These are phyloP conservation scores for Arthrobotrys megalospora DNA, from an alignment of 2,329 filamentous ascomycete species.

Conservation along the genomic window DNA sequence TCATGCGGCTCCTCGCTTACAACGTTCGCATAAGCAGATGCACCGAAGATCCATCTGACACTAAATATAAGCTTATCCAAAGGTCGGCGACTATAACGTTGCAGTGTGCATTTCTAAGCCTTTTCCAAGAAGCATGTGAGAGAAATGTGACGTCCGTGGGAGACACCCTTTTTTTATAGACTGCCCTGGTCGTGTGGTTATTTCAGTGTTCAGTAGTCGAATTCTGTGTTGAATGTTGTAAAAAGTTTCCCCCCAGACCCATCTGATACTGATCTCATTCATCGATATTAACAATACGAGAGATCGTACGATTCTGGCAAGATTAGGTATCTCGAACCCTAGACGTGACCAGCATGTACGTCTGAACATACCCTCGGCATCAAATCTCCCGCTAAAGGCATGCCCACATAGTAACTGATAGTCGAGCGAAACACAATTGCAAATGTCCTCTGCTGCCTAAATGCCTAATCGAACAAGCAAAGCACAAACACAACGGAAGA, in stretches of 20 bases:
- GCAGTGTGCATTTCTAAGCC: conserved; percentile 7
- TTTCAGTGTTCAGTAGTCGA: not conserved
- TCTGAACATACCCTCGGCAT: conserved; percentile 12
- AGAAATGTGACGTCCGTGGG: not conserved
- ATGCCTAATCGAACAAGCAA: conserved; percentile 13
- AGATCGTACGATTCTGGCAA: conserved; percentile 19
- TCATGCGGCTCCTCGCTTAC: conserved; percentile 27
- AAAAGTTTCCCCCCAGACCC: not conserved
- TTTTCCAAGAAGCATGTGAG: not conserved
- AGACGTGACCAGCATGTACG: not conserved
- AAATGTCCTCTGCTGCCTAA: conserved; percentile 48
- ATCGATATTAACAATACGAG: conserved; percentile 46
- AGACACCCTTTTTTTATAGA: not conserved
- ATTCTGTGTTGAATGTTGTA: conserved; percentile 29
- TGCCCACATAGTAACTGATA: conserved; percentile 17
- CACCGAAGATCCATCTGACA: conserved; percentile 28
- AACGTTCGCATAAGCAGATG: conserved; percentile 17
- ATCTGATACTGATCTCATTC: conserved; percentile 14
- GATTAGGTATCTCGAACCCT: not conserved
- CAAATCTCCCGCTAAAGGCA: conserved; percentile 13
- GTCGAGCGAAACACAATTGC: conserved; percentile 8
- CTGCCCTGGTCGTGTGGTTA: not conserved
- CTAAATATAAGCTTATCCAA: conserved; percentile 31
- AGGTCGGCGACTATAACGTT: conserved; percentile 31
- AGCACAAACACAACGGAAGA: not conserved